phyloP scores from a whole-genome alignment of 23 red algal species.

The Porphyridium purpureum region DNA sequence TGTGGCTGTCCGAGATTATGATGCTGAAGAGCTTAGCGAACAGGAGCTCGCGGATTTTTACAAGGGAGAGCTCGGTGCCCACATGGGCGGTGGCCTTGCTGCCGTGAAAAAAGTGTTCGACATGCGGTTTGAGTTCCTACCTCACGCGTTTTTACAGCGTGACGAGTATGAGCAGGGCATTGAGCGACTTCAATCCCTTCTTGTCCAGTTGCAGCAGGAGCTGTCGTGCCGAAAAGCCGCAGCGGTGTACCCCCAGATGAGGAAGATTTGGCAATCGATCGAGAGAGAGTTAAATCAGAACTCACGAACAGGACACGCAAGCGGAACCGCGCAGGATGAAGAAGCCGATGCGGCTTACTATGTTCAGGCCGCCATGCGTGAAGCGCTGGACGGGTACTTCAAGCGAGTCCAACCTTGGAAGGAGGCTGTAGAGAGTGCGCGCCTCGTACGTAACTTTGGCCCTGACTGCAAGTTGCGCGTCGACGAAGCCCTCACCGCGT shows the following conservation, averaged over 20 bases:
- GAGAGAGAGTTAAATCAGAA: too few species aligned
- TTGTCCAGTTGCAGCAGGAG: not conserved
- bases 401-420: conserved; percentile 53
- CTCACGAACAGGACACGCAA: too few species aligned
- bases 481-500: conserved; percentile 38
- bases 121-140: not conserved
- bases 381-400: conserved; percentile 24
- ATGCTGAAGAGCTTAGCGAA: not conserved
- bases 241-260: too few species aligned
- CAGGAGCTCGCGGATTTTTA: not conserved
- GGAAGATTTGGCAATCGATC: too few species aligned
- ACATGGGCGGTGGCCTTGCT: not conserved
- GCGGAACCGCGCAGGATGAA: too few species aligned
- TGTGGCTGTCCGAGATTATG: not conserved
- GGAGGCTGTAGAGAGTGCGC: conserved; percentile 24
- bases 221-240: too few species aligned
- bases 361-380: too few species aligned
- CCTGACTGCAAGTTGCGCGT: conserved; percentile 30
- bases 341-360: too few species aligned
- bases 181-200: not conserved
- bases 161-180: not conserved
- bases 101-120: not conserved
- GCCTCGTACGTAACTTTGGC: conserved; percentile 72
- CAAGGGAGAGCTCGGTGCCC: not conserved
- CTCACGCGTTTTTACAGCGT: not conserved